Base-by-base conservation (phyloP, 225 moss, liverwort and hornwort genomes). In the Pseudisothecium myosuroides region DNA sequence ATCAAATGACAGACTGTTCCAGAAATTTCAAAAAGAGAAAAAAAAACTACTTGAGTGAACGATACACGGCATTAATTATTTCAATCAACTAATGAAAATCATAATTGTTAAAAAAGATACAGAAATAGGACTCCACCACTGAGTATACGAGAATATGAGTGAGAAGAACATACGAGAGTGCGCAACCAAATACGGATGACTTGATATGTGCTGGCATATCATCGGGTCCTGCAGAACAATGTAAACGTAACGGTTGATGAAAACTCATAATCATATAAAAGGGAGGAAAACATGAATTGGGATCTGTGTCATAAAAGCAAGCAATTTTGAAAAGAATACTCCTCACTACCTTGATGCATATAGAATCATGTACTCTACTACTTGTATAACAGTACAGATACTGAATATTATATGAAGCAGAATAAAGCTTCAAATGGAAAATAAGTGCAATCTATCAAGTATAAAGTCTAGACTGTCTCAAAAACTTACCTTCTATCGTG, bases 121-220 rank as follows among this genome's bases (percentile, higher is more conserved):
- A 65, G 59, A 68, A 81, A 76, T 65, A 80, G 29, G 47, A 75
- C 55, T 80, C 80, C 61, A 84, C 50, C 26, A 88, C 26, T 66
- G 77, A 78, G 54, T n/a, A n/a, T n/a, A n/a, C n/a, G n/a, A n/a
- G n/a, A 80, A n/a, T 6, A 89, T 50, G n/a, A 81, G 69, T 85
- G 85, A 83, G 89, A 88, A 60, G 60, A 85, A 90, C 97, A 88
- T 95, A 98, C 98, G 95, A 95, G 88, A 96, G 92, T 83, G 96
- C 89, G 87, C 97, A 98, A 87, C 98, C 98, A 88, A 98, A 96
- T 90, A 97, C 94, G 63, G 97, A 97, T 54, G 98, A 98, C 90
- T 98, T 98, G 84, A 98, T 98, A 87, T 97, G 98, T 62, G 98
- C 96, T 80, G 97, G 97, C 97, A 98, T 97, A 89, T 98, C 98